Percentiles rank a stretch among this genome's conserved stretches.
Conservation (phyloP, 2,329 filamentous ascomycete genomes). For the Rhynchosporium secalis region DNA sequence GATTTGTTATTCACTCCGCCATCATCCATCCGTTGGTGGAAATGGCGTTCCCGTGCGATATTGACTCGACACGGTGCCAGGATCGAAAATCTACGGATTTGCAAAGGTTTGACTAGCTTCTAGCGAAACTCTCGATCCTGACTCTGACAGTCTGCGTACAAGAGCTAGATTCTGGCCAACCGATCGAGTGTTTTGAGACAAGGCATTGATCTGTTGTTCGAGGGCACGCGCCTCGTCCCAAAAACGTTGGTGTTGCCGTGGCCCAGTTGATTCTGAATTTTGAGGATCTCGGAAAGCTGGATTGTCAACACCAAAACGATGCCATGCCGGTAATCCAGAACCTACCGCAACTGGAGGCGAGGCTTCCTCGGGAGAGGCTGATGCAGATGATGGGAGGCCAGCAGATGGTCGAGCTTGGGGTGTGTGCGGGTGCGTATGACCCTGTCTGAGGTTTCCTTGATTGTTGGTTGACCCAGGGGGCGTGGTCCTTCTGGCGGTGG, state of each 20-base stretch:
- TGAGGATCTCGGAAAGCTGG: neutral
- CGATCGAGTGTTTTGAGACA: neutral
- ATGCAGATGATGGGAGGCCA: neutral
- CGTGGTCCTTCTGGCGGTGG: conserved; percentile 2
- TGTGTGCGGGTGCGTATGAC: neutral
- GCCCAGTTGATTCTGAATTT: neutral
- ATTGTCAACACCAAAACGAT: neutral
- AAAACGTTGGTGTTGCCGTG: neutral
- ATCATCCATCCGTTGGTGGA: neutral
- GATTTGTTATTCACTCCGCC: conserved; percentile 1
- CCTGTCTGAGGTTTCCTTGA: neutral
- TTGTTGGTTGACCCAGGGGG: neutral
- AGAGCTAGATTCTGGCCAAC: neutral
- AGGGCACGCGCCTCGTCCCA: neutral
- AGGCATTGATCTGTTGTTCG: conserved; percentile 3
- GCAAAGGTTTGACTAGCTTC: neutral
- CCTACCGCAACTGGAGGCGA: conserved; percentile 23
- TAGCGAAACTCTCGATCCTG: neutral
- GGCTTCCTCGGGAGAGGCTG: conserved; percentile 13
- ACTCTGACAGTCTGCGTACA: no score
- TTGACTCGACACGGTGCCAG: no score
- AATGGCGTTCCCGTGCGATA: no score
- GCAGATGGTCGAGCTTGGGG: conserved; percentile 2
- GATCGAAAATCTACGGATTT: no score
- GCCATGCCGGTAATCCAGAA: conserved; percentile 13